phyloP scores from a whole-genome alignment of 73 alveolate genomes.

The Paramecium biaurelia region DNA sequence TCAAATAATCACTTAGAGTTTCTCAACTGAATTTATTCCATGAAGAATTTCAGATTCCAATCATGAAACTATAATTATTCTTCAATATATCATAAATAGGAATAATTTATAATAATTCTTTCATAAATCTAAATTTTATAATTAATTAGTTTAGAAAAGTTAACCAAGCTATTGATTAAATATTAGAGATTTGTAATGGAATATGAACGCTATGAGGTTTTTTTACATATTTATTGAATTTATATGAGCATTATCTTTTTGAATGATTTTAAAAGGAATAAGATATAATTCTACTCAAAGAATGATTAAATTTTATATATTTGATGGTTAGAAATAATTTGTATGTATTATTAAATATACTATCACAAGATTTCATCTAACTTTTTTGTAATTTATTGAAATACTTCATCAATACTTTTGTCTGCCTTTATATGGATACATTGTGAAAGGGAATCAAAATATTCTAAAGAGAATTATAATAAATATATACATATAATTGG shows the following conservation, averaged over 20 bases:
- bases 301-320: background rate
- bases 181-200: background rate
- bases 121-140: background rate
- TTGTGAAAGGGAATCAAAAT: constrained; percentile 62
- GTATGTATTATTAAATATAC: background rate
- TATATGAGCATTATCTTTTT: too few relatives aligned
- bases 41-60: background rate
- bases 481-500: constrained; percentile 69
- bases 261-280: too few relatives aligned
- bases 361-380: background rate
- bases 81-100: background rate
- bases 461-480: constrained; percentile 3
- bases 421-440: constrained; percentile 9
- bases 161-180: too few relatives aligned
- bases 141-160: background rate
- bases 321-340: background rate
- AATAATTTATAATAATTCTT: background rate
- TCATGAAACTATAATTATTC: constrained; percentile 6
- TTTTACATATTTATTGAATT: background rate
- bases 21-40: background rate
- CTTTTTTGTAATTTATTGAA: background rate
- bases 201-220: background rate
- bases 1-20: background rate
- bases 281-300: background rate
- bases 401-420: background rate